Evolutionary conservation across 202 grass and related monocot genomes (phyloP).

Genomic region (Bolboschoenoplectus hybrid): DNA sequence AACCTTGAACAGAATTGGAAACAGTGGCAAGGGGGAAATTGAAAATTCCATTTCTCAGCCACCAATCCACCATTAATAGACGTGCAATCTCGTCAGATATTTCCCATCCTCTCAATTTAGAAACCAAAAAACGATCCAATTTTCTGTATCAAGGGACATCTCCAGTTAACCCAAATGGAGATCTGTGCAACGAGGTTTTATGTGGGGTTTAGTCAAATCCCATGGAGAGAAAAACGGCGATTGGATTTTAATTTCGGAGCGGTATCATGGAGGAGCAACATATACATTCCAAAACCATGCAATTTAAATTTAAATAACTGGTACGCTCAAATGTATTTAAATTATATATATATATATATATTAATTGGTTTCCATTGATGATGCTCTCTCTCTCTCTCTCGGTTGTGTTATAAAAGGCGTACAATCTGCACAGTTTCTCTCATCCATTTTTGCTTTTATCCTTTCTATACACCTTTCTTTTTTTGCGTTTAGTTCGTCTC

Average conservation of each 20-base stretch:
- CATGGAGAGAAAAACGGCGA: constrained; percentile 18
- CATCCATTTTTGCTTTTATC: constrained; percentile 27
- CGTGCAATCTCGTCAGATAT: constrained; percentile 19
- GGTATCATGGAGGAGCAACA: neutral
- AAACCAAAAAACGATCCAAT: neutral
- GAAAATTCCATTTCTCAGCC: constrained; percentile 6
- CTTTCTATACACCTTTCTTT: constrained; percentile 5
- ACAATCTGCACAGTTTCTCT: constrained; percentile 19
- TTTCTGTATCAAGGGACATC: neutral
- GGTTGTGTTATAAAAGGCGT: constrained; percentile 33
- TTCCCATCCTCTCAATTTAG: neutral
- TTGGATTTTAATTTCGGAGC: neutral
- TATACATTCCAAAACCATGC: neutral
- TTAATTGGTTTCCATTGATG: constrained; percentile 18
- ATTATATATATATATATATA: neutral
- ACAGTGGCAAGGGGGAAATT: neutral
- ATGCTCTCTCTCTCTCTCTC: neutral
- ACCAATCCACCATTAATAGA: constrained; percentile 14
- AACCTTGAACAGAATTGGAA: constrained; percentile 27
- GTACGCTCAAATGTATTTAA: constrained; percentile 3
- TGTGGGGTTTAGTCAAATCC: constrained; percentile 30
- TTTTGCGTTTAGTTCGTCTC: constrained; percentile 33
- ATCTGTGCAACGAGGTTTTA: neutral
- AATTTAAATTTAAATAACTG: constrained; percentile 31
- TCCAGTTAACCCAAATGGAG: neutral